A percentile compares a stretch with the other conserved stretches of the same genome.
phyloP scores from a whole-genome alignment of 2,329 filamentous ascomycete species.

The Aureobasidium musti region DNA sequence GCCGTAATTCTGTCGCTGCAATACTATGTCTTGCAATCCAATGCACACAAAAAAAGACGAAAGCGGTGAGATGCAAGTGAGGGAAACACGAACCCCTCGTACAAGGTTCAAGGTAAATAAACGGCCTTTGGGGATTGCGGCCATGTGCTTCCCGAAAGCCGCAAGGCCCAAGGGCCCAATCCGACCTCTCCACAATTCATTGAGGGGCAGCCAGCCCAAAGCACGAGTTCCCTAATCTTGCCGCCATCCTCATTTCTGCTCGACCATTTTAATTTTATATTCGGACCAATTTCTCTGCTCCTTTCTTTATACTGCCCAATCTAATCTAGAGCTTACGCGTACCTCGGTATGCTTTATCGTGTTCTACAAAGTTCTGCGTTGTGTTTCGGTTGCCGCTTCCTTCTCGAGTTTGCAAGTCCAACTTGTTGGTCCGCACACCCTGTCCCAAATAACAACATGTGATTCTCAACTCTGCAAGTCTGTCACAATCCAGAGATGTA shows the following conservation, averaged over 20 bases:
- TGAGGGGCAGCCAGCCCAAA: conserved; percentile 1
- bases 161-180: conserved; percentile 17
- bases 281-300: neutral
- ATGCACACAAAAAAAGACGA: neutral
- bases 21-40: conserved; percentile 3
- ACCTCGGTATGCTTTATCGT: neutral
- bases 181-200: conserved; percentile 6
- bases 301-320: neutral
- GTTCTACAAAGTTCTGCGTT: neutral
- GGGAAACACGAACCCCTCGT: neutral
- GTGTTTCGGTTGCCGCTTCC: neutral
- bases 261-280: neutral
- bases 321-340: conserved; percentile 7
- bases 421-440: neutral
- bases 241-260: conserved; percentile 14
- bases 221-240: neutral
- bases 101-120: conserved; percentile 20
- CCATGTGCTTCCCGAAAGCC: neutral
- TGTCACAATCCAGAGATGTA: neutral
- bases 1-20: conserved; percentile 1
- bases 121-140: neutral
- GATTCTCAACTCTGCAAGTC: neutral
- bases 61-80: conserved; percentile 21
- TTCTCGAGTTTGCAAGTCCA: neutral
- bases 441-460: neutral